Evolutionary conservation across 345 rosid species (phyloP), one percentile per base, ranked within the genome.

Genomic region (Lagerstroemia speciosa): DNA sequence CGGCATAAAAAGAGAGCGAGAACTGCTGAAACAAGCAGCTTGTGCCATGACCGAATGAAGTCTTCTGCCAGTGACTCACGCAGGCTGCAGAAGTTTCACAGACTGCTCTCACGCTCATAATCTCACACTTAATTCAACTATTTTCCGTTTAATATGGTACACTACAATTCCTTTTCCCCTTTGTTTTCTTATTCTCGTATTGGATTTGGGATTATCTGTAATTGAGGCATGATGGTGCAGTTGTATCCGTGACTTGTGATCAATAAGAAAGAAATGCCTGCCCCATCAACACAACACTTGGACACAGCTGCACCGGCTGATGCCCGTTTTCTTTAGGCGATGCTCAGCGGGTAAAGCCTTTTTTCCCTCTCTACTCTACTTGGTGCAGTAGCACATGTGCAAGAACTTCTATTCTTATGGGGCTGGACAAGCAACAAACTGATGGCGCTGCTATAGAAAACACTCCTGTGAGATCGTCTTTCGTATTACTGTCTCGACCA

Each of bases 1-100:
- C 86, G 91, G 71, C 64, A 67, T 7, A 86, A 68, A 75, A 77
- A 61, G 72, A 77, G 67, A 71, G 74, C 64, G 67, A 80, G 74
- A 77, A 17, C 38, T 67, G 69, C n/a, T 26, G 72, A 65, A 63
- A 73, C 67, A 72, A 84, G 68, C 41, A 66, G 77, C 65, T 69
- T 65, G 8, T 74, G 69, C 74, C 74, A 63, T 52, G 72, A 58
- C 65, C 79, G 52, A 55, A 74, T 71, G 9, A 70, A 68, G 64
- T 71, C 67, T 66, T 73, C 80, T 16, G 72, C 70, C 53, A 70
- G 80, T 68, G 76, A 67, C 73, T 73, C 82, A 34, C 60, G 61
- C 52, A 78, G 84, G 75, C 65, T 74, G 72, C 83, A 70, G 68
- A 74, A 66, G 66, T 93, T 76, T 76, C 89, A 83, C 36, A 83